Percentiles rank a stretch among this genome's conserved stretches.
Conservation (phyloP, 345 rosid species). For the Erodium maritimum region DNA sequence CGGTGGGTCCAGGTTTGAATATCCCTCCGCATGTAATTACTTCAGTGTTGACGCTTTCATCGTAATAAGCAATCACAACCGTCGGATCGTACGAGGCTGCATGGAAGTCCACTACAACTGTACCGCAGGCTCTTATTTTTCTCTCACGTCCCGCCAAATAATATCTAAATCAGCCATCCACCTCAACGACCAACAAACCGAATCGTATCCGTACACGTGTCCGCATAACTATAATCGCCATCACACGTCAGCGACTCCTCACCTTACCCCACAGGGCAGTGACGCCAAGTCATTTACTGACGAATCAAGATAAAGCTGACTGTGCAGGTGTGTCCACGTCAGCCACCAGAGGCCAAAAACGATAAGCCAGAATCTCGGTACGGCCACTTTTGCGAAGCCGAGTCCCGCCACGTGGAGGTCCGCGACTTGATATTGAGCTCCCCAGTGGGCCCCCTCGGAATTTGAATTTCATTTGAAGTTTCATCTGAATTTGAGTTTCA, state of each 20-base stretch:
- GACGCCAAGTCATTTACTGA: conserved; percentile 18
- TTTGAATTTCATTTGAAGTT: conserved; percentile 18
- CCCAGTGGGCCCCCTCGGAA: conserved; percentile 10
- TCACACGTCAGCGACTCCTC: background rate
- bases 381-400: conserved; percentile 10
- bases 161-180: background rate
- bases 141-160: background rate
- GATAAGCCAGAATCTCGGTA: conserved; percentile 30
- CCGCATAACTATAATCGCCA: background rate
- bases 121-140: no score
- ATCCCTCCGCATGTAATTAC: no score
- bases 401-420: conserved; percentile 21
- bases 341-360: conserved; percentile 27
- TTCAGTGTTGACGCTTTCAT: no score
- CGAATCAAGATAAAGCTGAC: conserved; percentile 23
- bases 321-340: conserved; percentile 52
- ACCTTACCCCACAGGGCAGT: no score
- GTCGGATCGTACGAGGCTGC: no score
- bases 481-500: conserved; percentile 12
- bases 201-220: background rate
- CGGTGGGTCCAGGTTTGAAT: no score
- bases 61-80: no score
- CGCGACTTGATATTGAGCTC: conserved; percentile 12
- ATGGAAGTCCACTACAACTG: no score
- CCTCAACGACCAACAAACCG: background rate